These are phyloP conservation scores for Septoria petroselini DNA, from an alignment of 2,329 filamentous ascomycete species.

Conservation along the genomic window DNA sequence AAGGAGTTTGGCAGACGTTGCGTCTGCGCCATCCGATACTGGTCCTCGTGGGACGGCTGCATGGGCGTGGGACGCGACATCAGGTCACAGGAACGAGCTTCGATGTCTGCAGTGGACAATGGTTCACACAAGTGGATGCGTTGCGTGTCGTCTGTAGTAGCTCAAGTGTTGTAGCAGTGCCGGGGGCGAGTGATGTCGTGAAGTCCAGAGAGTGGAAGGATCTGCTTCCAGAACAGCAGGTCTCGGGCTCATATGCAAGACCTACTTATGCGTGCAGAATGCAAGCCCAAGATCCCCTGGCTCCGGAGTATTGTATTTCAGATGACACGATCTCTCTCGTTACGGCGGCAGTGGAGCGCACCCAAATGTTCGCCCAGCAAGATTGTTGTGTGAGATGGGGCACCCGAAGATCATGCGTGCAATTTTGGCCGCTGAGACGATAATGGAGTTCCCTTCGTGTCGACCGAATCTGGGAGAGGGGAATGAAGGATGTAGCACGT, in stretches of 20 bases:
- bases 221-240: conserved; percentile 13
- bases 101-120: too few species aligned
- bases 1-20: conserved; percentile 43
- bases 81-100: not conserved
- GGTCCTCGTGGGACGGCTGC: conserved; percentile 40
- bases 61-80: conserved; percentile 39
- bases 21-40: conserved; percentile 47
- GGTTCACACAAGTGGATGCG: not conserved
- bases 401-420: conserved; percentile 25
- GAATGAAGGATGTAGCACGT: conserved; percentile 20
- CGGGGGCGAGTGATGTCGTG: conserved; percentile 4
- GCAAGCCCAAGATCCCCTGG: conserved; percentile 14
- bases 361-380: conserved; percentile 18
- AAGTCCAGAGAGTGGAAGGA: conserved; percentile 6
- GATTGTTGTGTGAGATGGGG: conserved; percentile 24
- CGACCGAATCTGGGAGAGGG: conserved; percentile 12
- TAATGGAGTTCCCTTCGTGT: conserved; percentile 19
- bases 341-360: conserved; percentile 21
- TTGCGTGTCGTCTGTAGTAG: not conserved
- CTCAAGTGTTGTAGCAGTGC: not conserved
- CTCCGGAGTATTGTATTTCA: conserved; percentile 23
- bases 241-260: conserved; percentile 19
- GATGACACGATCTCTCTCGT: conserved; percentile 17
- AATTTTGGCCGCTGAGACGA: conserved; percentile 15
- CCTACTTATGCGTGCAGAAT: conserved; percentile 18